Conservation (phyloP, 2,329 filamentous ascomycete species). For the Fusarium sp. region DNA sequence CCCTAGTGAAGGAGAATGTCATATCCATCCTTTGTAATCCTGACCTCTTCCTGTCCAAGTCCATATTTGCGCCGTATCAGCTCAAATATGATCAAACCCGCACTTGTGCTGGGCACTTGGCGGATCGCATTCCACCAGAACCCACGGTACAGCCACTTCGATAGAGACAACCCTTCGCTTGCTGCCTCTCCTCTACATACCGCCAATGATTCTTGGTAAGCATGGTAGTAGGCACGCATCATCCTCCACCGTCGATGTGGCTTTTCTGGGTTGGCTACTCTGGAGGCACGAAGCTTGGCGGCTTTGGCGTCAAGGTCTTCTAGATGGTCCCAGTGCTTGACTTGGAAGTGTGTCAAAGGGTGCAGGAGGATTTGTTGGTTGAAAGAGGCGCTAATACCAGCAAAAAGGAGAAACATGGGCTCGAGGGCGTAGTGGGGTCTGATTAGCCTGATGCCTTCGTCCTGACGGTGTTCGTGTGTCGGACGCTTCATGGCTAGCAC, state of each 20-base stretch:
- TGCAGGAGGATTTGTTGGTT: constrained; percentile 78
- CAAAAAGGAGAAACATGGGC: constrained; percentile 77
- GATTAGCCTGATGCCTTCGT: constrained; percentile 65
- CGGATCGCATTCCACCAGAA: constrained; percentile 80
- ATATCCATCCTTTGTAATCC: constrained; percentile 77
- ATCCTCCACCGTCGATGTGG: constrained; percentile 62
- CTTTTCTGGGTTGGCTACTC: constrained; percentile 50
- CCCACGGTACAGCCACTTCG: constrained; percentile 76
- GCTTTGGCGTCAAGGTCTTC: constrained; percentile 77
- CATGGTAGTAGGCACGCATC: constrained; percentile 75
- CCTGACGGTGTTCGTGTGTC: constrained; percentile 26
- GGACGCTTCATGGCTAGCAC: constrained; percentile 63
- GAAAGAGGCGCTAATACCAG: constrained; percentile 76
- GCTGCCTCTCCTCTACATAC: constrained; percentile 71
- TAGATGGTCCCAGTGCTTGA: constrained; percentile 78
- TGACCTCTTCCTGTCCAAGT: constrained; percentile 70
- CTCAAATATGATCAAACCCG: constrained; percentile 84
- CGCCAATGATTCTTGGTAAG: constrained; percentile 76
- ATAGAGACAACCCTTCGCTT: constrained; percentile 67
- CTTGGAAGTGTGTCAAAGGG: constrained; percentile 77
- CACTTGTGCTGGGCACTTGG: constrained; percentile 82
- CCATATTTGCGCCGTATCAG: constrained; percentile 80
- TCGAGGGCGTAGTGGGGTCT: constrained; percentile 81
- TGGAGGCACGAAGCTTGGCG: constrained; percentile 58
- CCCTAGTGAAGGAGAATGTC: constrained; percentile 71